Evolutionary conservation across 2,329 filamentous ascomycete genomes (phyloP), one percentile per base, ranked within the genome.

Genomic region (Chaetoscypha palmicola): DNA sequence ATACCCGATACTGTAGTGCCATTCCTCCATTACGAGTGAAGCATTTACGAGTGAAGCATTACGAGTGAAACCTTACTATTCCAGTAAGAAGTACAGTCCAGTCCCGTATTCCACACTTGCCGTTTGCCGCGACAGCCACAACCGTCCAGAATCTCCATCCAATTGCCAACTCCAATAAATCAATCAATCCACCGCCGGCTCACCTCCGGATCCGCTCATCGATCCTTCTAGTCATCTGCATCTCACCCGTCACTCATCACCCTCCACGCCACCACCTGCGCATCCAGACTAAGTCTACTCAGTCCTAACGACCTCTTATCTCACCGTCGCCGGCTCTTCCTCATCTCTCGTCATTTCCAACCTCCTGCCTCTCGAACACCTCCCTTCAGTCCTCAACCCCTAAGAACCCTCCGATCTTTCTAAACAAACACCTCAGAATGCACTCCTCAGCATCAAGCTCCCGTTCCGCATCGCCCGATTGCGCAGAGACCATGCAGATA

Each of bases 401-500:
- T 16, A 26, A 9, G 41, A 39, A 14, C 30, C 38, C 42, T 24
- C 22, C 38, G 33, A 23, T 28, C 38, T 22, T 33, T 32, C 31
- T 32, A 45, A 20, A 48, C 5, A 38, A 40, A 26, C 16, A 4
- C 9, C n/a, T 22, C 38, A 59, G 33, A 23, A 62, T 62, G 59
- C 46, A 38, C 47, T 55, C 53, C 31, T 54, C 58, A 28, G 43
- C 50, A 20, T 48, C 53, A 24, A 50, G 46, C 38, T 61, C 59
- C 26, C 55, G 60, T 40, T 57, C 56, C 5, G 45, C 62, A 36
- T 65, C 66, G 24, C 58, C 62, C 31, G 69, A 74, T 46, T 57
- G 63, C 38, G 67, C 71, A 42, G 68, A 73, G 40, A 76, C 68
- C 30, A 77, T 77, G 66, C 73, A 76, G 59, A 75, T 80, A 63